Evolutionary conservation across 2,329 filamentous ascomycete species (phyloP).

Genomic region (Drechslerella stenobrocha): DNA sequence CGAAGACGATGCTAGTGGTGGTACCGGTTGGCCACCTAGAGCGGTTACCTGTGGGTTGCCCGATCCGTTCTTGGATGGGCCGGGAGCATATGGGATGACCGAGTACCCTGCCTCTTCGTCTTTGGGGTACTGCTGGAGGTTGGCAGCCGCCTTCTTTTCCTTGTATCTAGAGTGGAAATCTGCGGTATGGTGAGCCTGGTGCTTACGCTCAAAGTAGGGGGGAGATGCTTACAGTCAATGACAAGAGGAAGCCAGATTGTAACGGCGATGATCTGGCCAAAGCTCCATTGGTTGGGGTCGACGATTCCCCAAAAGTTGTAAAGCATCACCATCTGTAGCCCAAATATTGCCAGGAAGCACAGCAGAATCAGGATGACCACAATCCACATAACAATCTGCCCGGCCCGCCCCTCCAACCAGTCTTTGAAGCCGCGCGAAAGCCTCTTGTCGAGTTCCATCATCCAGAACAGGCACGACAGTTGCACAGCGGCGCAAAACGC

Average conservation of each 20-base stretch:
- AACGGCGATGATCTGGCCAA: constrained; percentile 45
- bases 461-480: constrained; percentile 34
- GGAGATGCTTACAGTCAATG: constrained; percentile 33
- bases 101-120: constrained; percentile 32
- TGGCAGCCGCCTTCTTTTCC: constrained; percentile 19
- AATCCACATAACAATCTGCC: constrained; percentile 25
- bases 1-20: background rate
- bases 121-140: constrained; percentile 7
- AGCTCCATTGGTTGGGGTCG: constrained; percentile 28
- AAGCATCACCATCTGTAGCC: constrained; percentile 35
- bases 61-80: background rate
- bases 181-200: background rate
- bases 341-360: constrained; percentile 39
- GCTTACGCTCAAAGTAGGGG: background rate
- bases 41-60: background rate
- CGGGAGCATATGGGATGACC: constrained; percentile 1
- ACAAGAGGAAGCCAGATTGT: constrained; percentile 40
- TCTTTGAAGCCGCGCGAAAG: constrained; percentile 3
- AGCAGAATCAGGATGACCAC: constrained; percentile 17
- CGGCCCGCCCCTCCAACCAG: constrained; percentile 8
- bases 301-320: constrained; percentile 46
- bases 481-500: constrained; percentile 29
- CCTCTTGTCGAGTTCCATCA: constrained; percentile 40
- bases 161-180: constrained; percentile 32
- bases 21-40: background rate